Conservation (phyloP, 169 alveolate genomes). For the Plasmodium relictum region DNA sequence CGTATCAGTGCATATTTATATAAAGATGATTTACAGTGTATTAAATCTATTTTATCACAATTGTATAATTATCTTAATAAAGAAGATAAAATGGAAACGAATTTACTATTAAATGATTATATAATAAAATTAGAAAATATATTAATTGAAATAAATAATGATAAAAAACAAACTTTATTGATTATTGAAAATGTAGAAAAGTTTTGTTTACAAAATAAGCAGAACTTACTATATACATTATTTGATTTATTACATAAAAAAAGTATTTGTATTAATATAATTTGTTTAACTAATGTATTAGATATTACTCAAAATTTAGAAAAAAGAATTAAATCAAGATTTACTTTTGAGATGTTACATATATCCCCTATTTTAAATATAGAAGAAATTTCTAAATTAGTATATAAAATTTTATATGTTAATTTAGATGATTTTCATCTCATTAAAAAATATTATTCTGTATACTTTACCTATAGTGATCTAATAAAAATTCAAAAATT, state of each 20-base stretch:
- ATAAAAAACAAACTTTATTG: slow-evolving; percentile 74
- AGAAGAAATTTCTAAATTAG: slow-evolving; percentile 56
- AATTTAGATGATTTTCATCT: slow-evolving; percentile 71
- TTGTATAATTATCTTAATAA: slow-evolving; percentile 66
- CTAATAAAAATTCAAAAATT: slow-evolving; percentile 43
- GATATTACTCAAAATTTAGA: slow-evolving; percentile 82
- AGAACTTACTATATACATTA: slow-evolving; percentile 81
- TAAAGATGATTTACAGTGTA: slow-evolving; percentile 81
- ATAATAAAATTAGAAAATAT: slow-evolving; percentile 68
- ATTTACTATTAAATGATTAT: slow-evolving; percentile 69
- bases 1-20: slow-evolving; percentile 80
- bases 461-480: slow-evolving; percentile 48
- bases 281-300: slow-evolving; percentile 82
- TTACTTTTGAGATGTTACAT: slow-evolving; percentile 81
- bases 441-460: slow-evolving; percentile 67
- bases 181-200: slow-evolving; percentile 84
- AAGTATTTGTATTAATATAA: slow-evolving; percentile 75
- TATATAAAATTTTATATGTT: slow-evolving; percentile 64
- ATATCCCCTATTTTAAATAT: slow-evolving; percentile 64
- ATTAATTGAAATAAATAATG: slow-evolving; percentile 69
- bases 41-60: slow-evolving; percentile 68
- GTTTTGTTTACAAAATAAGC: slow-evolving; percentile 78
- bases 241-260: slow-evolving; percentile 79
- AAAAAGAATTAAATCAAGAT: slow-evolving; percentile 85
- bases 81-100: slow-evolving; percentile 46